Conservation (phyloP, 2,329 filamentous ascomycete genomes). For the Fusarium marasasianum region DNA sequence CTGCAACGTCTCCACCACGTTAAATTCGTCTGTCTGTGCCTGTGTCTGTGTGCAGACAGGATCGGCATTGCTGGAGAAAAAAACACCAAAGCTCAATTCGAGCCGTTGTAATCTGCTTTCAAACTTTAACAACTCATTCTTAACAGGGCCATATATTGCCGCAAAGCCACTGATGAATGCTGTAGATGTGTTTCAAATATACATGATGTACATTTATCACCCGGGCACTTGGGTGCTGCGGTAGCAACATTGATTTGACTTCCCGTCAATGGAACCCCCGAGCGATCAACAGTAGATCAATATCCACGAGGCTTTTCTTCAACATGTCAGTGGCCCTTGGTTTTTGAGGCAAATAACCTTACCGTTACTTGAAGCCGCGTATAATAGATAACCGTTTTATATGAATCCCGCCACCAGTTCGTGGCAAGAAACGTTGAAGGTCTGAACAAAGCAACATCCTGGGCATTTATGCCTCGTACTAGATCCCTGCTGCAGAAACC, state of each 20-base stretch:
- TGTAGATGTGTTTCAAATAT: conserved; percentile 28
- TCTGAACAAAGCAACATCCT: background rate
- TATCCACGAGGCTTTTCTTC: conserved; percentile 1
- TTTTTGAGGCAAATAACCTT: background rate
- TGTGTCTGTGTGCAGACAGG: background rate
- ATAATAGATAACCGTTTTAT: background rate
- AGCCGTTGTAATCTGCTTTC: conserved; percentile 5
- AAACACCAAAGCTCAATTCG: background rate
- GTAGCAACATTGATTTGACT: conserved; percentile 10
- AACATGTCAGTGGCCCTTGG: conserved; percentile 9
- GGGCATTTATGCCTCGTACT: background rate
- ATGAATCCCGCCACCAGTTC: conserved; percentile 12
- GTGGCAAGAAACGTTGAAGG: conserved; percentile 15
- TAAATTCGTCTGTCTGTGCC: background rate
- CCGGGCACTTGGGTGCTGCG: background rate
- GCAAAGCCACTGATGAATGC: background rate
- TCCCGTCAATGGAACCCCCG: background rate
- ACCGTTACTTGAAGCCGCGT: background rate
- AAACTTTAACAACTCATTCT: background rate
- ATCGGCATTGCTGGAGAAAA: background rate
- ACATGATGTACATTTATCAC: background rate
- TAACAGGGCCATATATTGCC: background rate
- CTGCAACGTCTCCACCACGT: background rate
- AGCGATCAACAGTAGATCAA: conserved; percentile 5
- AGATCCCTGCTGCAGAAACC: background rate